Conservation (phyloP, 164 flowering plant genomes). For the Paratinospora sagittata region DNA sequence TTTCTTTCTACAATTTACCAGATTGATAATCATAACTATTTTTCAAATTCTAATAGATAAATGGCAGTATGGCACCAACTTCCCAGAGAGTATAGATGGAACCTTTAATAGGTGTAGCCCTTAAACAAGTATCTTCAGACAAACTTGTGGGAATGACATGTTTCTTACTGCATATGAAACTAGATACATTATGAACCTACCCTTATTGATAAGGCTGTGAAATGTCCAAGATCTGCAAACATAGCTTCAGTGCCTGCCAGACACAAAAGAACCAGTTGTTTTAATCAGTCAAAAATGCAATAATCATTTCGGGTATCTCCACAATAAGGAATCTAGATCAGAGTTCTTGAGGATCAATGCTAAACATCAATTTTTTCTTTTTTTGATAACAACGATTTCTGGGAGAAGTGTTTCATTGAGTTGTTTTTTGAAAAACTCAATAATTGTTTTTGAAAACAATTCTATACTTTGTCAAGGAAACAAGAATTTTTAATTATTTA, state of each 20-base stretch:
- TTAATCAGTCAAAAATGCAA: background rate
- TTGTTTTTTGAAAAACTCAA: no score
- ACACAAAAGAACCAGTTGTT: background rate
- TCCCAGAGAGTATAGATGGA: background rate
- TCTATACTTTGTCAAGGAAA: no score
- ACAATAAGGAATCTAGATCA: background rate
- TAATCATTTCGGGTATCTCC: background rate
- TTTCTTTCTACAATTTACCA: background rate
- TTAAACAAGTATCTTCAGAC: background rate
- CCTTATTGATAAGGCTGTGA: conserved; percentile 59
- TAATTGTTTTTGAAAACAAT: no score
- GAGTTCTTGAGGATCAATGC: background rate
- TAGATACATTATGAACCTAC: conserved; percentile 27
- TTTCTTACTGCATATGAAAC: background rate
- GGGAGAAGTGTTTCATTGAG: no score
- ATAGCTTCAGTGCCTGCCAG: conserved; percentile 73
- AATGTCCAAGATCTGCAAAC: conserved; percentile 90
- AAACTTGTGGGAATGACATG: background rate
- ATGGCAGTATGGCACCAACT: background rate
- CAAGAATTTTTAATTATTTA: no score
- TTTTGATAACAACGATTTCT: no score
- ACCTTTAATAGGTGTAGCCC: no score
- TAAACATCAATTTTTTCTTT: background rate
- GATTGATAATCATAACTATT: background rate
- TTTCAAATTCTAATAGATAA: background rate